Conservation (phyloP, 2,329 filamentous ascomycete species). For the Pseudogymnoascus sp. region DNA sequence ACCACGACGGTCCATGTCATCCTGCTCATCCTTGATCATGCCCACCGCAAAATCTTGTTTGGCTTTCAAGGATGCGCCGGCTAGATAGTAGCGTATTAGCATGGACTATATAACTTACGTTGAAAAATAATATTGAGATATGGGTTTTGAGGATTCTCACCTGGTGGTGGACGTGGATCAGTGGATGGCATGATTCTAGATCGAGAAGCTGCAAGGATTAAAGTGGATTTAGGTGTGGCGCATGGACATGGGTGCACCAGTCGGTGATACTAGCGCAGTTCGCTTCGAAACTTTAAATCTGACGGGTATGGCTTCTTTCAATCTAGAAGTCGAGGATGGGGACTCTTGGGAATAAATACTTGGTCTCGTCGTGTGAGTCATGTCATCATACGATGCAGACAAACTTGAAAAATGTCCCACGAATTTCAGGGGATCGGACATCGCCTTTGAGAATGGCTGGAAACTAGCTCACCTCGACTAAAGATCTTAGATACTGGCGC, state of each 20-base stretch:
- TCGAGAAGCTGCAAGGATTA: neutral
- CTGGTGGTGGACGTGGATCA: neutral
- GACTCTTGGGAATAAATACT: neutral
- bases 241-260: neutral
- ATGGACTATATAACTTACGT: neutral
- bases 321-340: neutral
- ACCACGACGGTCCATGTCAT: neutral
- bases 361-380: neutral
- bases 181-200: neutral
- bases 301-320: neutral
- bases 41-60: neutral
- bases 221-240: neutral
- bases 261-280: neutral
- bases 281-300: neutral
- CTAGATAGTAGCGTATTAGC: neutral
- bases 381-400: neutral
- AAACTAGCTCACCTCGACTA: neutral
- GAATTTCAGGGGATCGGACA: neutral
- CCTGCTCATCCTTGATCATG: neutral
- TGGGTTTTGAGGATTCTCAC: neutral
- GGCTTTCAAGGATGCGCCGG: neutral
- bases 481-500: neutral
- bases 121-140: neutral
- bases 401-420: neutral
- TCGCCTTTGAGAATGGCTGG: neutral